A percentile compares a stretch with the other conserved stretches of the same genome.
Evolutionary conservation across 306 rosid genomes (phyloP).

Genomic region (Cicer arietinum): DNA sequence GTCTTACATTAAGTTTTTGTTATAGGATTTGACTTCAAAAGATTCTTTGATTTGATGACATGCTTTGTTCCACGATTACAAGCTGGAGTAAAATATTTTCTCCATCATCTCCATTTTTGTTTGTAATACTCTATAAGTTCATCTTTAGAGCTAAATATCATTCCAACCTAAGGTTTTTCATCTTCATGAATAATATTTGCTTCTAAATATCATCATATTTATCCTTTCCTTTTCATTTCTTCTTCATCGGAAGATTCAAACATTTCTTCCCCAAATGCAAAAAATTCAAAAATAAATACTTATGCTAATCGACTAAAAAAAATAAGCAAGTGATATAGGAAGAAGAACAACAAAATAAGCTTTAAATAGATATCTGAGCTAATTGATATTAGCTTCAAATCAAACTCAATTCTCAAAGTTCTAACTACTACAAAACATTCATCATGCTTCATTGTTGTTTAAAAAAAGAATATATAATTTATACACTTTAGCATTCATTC

Average conservation of each 20-base stretch:
- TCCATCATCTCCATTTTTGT: no score
- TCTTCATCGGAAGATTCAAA: background rate
- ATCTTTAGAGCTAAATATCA: background rate
- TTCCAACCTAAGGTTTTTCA: background rate
- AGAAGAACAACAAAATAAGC: no score
- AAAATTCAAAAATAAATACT: no score
- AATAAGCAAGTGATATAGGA: no score
- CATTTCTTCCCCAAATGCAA: background rate
- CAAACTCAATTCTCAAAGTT: no score
- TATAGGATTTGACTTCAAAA: background rate
- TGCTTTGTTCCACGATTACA: background rate
- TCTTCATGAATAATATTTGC: background rate
- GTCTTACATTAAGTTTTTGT: background rate
- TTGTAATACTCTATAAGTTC: background rate
- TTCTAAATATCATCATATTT: background rate
- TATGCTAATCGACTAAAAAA: no score
- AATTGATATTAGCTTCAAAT: no score
- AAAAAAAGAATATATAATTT: no score
- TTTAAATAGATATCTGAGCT: no score
- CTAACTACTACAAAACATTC: no score
- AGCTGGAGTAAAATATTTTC: background rate
- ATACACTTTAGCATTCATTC: no score
- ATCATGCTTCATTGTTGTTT: no score
- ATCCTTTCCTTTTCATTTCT: background rate
- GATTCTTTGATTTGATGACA: background rate